Evolutionary conservation across 2,329 filamentous ascomycete species (phyloP).

Genomic region (Malbranchea zuffiana): DNA sequence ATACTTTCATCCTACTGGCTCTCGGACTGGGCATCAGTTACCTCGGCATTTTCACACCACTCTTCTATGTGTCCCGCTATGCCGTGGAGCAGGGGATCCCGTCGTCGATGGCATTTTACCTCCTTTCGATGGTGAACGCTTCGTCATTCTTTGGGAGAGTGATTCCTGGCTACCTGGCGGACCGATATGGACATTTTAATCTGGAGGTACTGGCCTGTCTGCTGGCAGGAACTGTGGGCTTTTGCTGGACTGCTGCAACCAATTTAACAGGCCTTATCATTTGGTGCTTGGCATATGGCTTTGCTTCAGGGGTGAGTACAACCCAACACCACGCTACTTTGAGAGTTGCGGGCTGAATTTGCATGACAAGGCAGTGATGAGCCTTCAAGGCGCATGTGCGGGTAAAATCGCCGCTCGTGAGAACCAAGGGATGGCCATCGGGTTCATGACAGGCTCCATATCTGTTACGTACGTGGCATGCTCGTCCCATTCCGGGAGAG

Average conservation of each 20-base stretch:
- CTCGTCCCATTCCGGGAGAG: not conserved
- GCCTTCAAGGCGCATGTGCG: conserved; percentile 8
- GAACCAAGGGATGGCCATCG: conserved; percentile 5
- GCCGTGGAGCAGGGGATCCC: conserved; percentile 50
- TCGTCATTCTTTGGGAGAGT: conserved; percentile 50
- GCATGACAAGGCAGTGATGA: conserved; percentile 7
- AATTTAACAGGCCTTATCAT: conserved; percentile 31
- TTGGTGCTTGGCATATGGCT: conserved; percentile 38
- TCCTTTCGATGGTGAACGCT: conserved; percentile 56
- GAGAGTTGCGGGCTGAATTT: not conserved
- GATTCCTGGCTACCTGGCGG: conserved; percentile 47
- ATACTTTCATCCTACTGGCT: conserved; percentile 3
- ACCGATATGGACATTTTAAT: conserved; percentile 43
- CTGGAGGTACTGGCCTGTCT: conserved; percentile 36
- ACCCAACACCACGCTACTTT: conserved; percentile 18
- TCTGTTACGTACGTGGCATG: conserved; percentile 1
- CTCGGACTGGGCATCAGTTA: conserved; percentile 13
- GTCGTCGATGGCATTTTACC: conserved; percentile 49
- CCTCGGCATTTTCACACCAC: conserved; percentile 40
- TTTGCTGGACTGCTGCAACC: conserved; percentile 33
- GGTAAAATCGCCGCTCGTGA: not conserved
- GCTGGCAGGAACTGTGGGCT: conserved; percentile 34
- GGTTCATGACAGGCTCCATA: conserved; percentile 1
- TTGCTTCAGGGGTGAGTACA: conserved; percentile 42
- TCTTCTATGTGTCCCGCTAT: conserved; percentile 45